Evolutionary conservation across 495 filamentous ascomycete species (phyloP).

Genomic region (Clavariopsis aquatica): DNA sequence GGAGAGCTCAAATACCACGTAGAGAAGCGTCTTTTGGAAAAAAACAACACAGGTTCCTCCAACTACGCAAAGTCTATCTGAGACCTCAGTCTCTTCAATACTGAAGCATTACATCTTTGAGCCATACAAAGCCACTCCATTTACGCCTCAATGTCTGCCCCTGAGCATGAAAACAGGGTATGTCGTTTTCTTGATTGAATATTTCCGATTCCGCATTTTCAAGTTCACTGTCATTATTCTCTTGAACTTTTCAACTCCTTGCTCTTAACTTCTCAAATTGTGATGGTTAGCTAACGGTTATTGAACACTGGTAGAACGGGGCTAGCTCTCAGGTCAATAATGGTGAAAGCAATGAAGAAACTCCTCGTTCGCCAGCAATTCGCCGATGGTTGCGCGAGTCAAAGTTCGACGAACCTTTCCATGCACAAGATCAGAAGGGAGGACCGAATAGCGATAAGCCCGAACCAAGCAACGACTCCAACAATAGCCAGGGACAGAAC

Average conservation of each 20-base stretch:
- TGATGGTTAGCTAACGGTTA: not conserved
- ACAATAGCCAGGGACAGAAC: not conserved
- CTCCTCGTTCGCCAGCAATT: slow-evolving; percentile 10
- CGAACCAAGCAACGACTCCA: not conserved
- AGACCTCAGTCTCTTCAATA: not conserved
- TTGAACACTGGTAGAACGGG: not conserved
- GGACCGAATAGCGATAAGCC: too few species aligned
- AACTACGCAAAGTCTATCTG: not conserved
- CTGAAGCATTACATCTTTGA: not conserved
- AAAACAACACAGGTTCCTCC: not conserved
- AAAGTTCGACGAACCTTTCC: slow-evolving; percentile 8
- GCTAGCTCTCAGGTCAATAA: not conserved
- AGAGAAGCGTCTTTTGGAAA: not conserved
- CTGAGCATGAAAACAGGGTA: not conserved
- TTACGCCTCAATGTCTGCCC: slow-evolving; percentile 5
- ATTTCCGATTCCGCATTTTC: not conserved
- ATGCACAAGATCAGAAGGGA: not conserved
- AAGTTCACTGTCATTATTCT: not conserved
- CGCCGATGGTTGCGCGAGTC: slow-evolving; percentile 7
- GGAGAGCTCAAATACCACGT: not conserved
- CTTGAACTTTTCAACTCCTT: not conserved
- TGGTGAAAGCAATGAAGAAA: not conserved
- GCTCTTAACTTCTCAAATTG: not conserved
- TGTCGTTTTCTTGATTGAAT: not conserved
- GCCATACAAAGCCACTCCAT: not conserved